Evolutionary conservation across 83 land plant species (phyloP), one percentile per base, ranked within the genome.

Genomic region (Thuja plicata): DNA sequence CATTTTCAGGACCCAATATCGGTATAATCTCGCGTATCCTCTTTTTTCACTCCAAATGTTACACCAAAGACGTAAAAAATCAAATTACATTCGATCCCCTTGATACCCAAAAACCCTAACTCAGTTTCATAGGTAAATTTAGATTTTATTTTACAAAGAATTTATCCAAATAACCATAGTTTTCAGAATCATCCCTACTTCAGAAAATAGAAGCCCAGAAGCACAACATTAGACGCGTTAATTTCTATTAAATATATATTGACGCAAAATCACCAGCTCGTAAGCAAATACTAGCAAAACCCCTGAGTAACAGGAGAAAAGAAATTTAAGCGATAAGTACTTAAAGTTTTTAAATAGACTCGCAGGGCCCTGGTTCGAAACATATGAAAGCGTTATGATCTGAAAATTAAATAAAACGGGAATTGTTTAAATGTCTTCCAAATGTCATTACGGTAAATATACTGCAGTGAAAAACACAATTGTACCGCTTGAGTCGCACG

Each of bases 401-500:
- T 2, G 10, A 70, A 30, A 34, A 17, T 4, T 2, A 38, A 40
- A 66, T 1, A 7, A 12, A 40, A 60, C 9, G n/a, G 46, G 62
- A 48, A 87, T 11, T 55, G 2, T 45, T 6, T 85, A 77, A 74
- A 89, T 84, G 55, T 13, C 55, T 52, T 37, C 12, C 19, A 48
- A 38, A 78, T 43, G 24, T 10, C 84, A 52, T 55, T 24, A 48
- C 19, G 6, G 73, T 37, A 16, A 3, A 62, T 46, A n/a, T 62
- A 85, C 16, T 12, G 73, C 45, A 88, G 10, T n/a, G 85, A n/a
- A 24, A 8, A 43, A 27, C 45, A n/a, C 16, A 77, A 79, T 11
- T 89, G 88, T 88, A 92, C 94, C 60, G 89, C 87, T 41, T 93
- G 90, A 8, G 92, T 86, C 77, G 91, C 27, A 52, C 93, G 94